Evolutionary conservation across 768 basidiomycete genomes (phyloP).

Genomic region (Coprinellus aureogranulatus): DNA sequence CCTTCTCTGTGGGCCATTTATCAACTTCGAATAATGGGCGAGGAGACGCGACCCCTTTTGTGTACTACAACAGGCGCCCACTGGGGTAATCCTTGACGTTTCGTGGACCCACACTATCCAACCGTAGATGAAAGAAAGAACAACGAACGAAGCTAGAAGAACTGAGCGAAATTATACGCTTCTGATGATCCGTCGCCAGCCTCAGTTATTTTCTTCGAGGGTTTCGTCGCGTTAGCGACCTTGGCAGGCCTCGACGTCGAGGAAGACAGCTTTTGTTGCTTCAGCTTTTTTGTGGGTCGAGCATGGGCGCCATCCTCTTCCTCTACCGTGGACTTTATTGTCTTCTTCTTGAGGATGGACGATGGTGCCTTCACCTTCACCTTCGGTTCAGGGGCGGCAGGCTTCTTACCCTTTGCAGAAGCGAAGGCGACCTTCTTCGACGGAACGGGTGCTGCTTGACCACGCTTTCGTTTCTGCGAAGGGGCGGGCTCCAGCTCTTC

Average conservation of each 20-base stretch:
- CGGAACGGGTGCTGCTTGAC: conserved; percentile 26
- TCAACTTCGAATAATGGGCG: too few relatives aligned
- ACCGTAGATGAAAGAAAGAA: neutral
- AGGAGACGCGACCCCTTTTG: neutral
- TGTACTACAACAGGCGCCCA: neutral
- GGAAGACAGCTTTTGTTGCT: neutral
- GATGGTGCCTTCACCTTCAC: conserved; percentile 14
- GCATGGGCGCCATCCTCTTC: conserved; percentile 10
- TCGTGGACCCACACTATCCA: neutral
- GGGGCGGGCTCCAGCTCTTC: conserved; percentile 31
- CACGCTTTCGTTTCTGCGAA: conserved; percentile 50
- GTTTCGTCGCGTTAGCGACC: conserved; percentile 36
- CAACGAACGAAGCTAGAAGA: conserved; percentile 37
- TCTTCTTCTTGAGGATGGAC: conserved; percentile 3
- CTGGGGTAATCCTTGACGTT: neutral
- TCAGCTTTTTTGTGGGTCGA: conserved; percentile 12
- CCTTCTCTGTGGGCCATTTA: too few relatives aligned
- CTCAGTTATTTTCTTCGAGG: conserved; percentile 20
- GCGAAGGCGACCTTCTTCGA: conserved; percentile 58
- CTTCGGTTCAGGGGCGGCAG: conserved; percentile 15
- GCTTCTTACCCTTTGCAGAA: conserved; percentile 13
- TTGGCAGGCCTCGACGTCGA: conserved; percentile 17
- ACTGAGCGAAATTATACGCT: conserved; percentile 60
- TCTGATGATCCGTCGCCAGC: conserved; percentile 16
- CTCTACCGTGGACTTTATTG: conserved; percentile 3